phyloP scores from a whole-genome alignment of 495 filamentous ascomycete species.

The Pyrenula massariospora region DNA sequence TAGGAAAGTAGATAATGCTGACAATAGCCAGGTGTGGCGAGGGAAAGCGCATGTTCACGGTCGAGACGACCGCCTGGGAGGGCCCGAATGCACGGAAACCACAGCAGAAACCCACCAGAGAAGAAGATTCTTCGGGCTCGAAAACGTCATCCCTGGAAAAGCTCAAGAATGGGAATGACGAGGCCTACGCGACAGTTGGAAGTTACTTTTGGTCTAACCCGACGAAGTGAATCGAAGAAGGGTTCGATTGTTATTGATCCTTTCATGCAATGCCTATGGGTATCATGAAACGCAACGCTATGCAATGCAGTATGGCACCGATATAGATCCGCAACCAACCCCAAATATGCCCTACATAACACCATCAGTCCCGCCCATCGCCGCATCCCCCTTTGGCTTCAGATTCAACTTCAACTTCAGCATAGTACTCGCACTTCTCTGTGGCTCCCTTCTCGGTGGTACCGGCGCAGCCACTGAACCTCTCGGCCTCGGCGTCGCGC shows the following conservation, averaged over 20 bases:
- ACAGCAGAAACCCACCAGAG: background rate
- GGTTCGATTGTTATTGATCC: too few species aligned
- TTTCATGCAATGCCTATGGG: background rate
- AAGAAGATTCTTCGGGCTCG: background rate
- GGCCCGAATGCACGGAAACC: background rate
- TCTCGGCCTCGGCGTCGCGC: conserved; percentile 12
- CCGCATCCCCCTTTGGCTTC: background rate
- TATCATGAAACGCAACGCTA: background rate
- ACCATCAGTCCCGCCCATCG: background rate
- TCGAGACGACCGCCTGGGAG: conserved; percentile 80
- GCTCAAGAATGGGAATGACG: background rate
- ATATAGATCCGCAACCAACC: background rate
- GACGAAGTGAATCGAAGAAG: background rate
- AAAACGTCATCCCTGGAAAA: background rate
- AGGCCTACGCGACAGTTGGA: background rate
- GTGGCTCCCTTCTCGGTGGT: conserved; percentile 28
- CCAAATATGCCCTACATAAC: background rate
- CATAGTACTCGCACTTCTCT: background rate
- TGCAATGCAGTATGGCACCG: too few species aligned
- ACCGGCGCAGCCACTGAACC: conserved; percentile 15
- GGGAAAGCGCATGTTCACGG: conserved; percentile 48
- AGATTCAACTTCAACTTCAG: background rate
- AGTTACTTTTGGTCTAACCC: background rate
- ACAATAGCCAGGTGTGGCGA: conserved; percentile 51
- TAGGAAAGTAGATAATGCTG: too few species aligned